Evolutionary conservation across 805 yeast genomes (phyloP).

Genomic region (Candida koratica): DNA sequence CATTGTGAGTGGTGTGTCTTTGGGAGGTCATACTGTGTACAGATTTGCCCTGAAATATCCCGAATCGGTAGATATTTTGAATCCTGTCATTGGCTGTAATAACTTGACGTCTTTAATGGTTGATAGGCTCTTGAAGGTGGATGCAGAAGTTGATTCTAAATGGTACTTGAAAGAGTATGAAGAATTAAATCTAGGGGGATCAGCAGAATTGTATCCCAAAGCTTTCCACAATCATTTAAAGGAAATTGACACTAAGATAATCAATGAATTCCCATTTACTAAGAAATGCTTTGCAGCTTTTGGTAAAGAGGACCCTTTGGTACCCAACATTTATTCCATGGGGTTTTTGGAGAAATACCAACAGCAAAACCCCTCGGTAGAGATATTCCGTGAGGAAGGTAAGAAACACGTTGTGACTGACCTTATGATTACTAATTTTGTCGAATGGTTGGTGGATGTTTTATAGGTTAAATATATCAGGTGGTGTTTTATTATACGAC

Average conservation of each 20-base stretch:
- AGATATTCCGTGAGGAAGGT: slow-evolving; percentile 25
- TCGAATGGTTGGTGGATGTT: slow-evolving; percentile 25
- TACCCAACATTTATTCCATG: slow-evolving; percentile 30
- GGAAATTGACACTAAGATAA: slow-evolving; percentile 26
- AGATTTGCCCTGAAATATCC: slow-evolving; percentile 40
- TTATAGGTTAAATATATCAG: no score
- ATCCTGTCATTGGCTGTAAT: slow-evolving; percentile 51
- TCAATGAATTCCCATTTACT: slow-evolving; percentile 31
- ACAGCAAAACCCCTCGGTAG: slow-evolving; percentile 19
- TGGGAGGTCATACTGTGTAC: slow-evolving; percentile 58
- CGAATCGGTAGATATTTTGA: slow-evolving; percentile 33
- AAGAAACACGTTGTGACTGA: slow-evolving; percentile 33
- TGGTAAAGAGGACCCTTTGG: slow-evolving; percentile 34
- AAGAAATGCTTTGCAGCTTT: slow-evolving; percentile 34
- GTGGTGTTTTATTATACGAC: background rate
- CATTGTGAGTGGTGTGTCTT: slow-evolving; percentile 47
- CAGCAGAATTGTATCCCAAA: slow-evolving; percentile 28
- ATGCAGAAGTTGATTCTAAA: slow-evolving; percentile 12
- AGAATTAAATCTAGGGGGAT: slow-evolving; percentile 30
- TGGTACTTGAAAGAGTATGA: slow-evolving; percentile 20
- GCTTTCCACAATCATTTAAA: slow-evolving; percentile 29
- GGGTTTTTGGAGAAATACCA: slow-evolving; percentile 31
- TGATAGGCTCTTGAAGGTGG: slow-evolving; percentile 31
- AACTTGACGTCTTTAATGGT: slow-evolving; percentile 43
- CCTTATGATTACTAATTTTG: slow-evolving; percentile 31